phyloP scores from a whole-genome alignment of 306 rosid species.

The Rosa lucieae region DNA sequence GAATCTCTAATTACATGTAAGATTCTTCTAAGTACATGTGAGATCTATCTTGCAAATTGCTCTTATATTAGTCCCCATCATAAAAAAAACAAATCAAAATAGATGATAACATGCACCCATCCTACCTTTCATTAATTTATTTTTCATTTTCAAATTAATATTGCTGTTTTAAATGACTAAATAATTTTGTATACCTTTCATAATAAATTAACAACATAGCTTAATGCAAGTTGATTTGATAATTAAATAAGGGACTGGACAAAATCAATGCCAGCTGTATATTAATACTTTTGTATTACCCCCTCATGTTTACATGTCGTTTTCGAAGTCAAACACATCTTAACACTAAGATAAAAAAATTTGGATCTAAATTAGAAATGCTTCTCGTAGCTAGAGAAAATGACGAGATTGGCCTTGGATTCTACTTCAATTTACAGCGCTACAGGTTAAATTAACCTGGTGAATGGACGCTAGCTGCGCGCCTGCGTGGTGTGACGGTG shows the following conservation, averaged over 20 bases:
- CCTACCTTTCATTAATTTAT: not conserved
- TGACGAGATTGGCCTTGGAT: not conserved
- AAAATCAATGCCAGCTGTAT: not conserved
- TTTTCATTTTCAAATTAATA: not conserved
- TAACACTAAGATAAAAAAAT: not conserved
- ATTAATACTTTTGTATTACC: not conserved
- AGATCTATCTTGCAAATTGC: not conserved
- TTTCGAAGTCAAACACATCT: slow-evolving; percentile 1
- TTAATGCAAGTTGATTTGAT: slow-evolving; percentile 16
- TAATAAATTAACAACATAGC: not conserved
- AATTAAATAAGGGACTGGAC: slow-evolving; percentile 2
- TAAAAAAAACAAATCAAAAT: not conserved
- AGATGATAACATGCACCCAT: not conserved
- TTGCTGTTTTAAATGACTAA: not conserved
- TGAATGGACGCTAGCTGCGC: not conserved
- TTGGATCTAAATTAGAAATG: not conserved
- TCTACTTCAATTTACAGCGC: not conserved
- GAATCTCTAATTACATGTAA: not conserved
- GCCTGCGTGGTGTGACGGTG: slow-evolving; percentile 12
- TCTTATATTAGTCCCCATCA: not conserved
- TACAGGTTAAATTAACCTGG: not conserved
- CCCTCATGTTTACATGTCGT: not conserved
- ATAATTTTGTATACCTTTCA: not conserved
- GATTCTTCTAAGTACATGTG: not conserved
- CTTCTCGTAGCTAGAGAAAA: not conserved